phyloP scores from a whole-genome alignment of 768 basidiomycete species.

The Mycena chlorophos region DNA sequence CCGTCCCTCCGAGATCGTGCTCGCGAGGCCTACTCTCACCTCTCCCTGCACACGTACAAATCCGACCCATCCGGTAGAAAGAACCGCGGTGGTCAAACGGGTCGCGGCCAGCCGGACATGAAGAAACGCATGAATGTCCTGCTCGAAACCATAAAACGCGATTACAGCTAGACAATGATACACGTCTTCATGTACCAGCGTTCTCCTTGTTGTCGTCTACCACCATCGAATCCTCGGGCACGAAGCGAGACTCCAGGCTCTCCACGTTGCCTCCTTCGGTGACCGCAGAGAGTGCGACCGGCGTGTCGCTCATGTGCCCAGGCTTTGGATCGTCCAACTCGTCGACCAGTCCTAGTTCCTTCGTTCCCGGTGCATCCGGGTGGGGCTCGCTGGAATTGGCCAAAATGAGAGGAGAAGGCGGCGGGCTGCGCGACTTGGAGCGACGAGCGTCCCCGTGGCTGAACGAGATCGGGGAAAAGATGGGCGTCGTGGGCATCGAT shows the following conservation, averaged over 20 bases:
- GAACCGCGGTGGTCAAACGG: slow-evolving; percentile 32
- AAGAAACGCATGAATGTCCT: slow-evolving; percentile 83
- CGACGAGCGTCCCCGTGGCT: slow-evolving; percentile 80
- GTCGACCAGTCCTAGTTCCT: slow-evolving; percentile 76
- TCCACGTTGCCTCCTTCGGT: slow-evolving; percentile 38
- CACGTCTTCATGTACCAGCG: slow-evolving; percentile 31
- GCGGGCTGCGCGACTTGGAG: slow-evolving; percentile 77
- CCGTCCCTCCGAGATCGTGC: slow-evolving; percentile 59
- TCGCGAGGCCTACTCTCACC: slow-evolving; percentile 59
- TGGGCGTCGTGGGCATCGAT: slow-evolving; percentile 70
- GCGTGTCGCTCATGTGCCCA: slow-evolving; percentile 81
- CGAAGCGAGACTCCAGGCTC: slow-evolving; percentile 64
- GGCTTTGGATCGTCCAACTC: slow-evolving; percentile 84
- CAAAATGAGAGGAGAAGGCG: slow-evolving; percentile 69
- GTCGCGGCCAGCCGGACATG: slow-evolving; percentile 65
- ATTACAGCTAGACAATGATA: slow-evolving; percentile 29
- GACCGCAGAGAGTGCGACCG: slow-evolving; percentile 66
- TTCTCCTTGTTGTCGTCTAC: slow-evolving; percentile 62
- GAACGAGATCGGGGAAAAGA: slow-evolving; percentile 88
- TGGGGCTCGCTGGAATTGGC: slow-evolving; percentile 35
- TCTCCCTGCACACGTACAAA: slow-evolving; percentile 59
- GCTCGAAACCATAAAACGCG: slow-evolving; percentile 81
- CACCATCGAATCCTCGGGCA: slow-evolving; percentile 42
- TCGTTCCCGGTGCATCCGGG: slow-evolving; percentile 42
- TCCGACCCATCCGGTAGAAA: slow-evolving; percentile 38